Evolutionary conservation across 148 eudicot species (phyloP).

Genomic region (Rhododendron mucronatum): DNA sequence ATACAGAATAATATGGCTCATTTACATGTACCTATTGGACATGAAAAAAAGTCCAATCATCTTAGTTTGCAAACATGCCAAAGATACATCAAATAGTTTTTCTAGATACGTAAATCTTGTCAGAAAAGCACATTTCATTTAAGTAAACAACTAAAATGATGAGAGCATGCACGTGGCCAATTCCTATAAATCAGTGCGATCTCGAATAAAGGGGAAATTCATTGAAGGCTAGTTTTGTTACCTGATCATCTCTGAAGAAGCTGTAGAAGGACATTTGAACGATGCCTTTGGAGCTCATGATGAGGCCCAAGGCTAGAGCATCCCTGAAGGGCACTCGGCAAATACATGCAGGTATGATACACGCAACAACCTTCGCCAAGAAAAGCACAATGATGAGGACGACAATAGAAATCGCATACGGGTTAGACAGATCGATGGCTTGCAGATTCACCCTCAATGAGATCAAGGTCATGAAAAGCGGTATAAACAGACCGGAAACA

Average conservation of each 20-base stretch:
- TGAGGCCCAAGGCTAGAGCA: conserved; percentile 29
- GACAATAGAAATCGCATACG: neutral
- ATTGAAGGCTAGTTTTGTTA: conserved; percentile 2
- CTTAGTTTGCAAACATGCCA: neutral
- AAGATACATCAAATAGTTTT: neutral
- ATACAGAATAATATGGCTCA: neutral
- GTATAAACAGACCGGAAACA: conserved; percentile 20
- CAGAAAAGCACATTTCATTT: neutral
- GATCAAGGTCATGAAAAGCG: conserved; percentile 17
- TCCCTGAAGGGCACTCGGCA: conserved; percentile 24
- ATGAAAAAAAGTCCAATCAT: neutral
- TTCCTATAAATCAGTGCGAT: neutral
- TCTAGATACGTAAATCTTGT: neutral
- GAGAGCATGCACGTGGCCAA: neutral
- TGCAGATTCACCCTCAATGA: conserved; percentile 24
- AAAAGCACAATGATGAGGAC: conserved; percentile 1
- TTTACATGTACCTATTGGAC: neutral
- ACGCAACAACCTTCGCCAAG: conserved; percentile 8
- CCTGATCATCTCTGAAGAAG: conserved; percentile 23
- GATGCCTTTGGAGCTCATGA: conserved; percentile 27
- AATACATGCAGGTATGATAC: conserved; percentile 16
- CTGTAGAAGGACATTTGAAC: conserved; percentile 22
- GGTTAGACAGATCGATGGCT: neutral
- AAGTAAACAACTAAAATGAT: neutral
- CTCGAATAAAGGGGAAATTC: neutral